Evolutionary conservation across 495 filamentous ascomycete species (phyloP), one percentile per base, ranked within the genome.

Genomic region (Podospora australis): DNA sequence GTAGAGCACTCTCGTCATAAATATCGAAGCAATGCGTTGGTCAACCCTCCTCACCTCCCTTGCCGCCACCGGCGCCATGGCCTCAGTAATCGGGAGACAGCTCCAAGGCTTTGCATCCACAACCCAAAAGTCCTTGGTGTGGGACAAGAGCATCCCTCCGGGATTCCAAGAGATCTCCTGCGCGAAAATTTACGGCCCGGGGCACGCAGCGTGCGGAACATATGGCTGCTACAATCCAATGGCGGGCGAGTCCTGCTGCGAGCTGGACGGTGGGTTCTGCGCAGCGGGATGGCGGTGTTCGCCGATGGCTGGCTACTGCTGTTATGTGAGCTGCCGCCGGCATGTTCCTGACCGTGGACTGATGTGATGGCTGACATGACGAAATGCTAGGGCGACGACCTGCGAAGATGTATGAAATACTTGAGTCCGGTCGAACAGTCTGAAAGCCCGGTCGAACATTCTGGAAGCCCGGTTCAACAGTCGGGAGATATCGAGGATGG

Each of bases 261-360:
- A 34, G n/a, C 38, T 52, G 14, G 69, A 73, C 25, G 56, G 54
- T 25, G 65, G 65, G 2, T 68, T 62, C 48, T 73, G 70, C 51
- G 58, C 55, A 3, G 38, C 34, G 17, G 68, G 68, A 2, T 60
- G 60, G 24, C 66, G 58, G 28, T 73, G 69, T 43, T 69, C 70
- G 13, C 67, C 70, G 1, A 62, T 68, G 1, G 66, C 64, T 6
- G 69, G 69, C 3, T 70, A 60, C 38, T 73, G 70, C 29, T 73
- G 70, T 44, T 41, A n/a, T n/a, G n/a, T n/a, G n/a, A n/a, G n/a
- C 59, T 4, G 61, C 69, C 21, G 67, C 71, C 59, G 20, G 63
- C 38, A 36, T 36, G 34, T 6, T 36, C 4, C 34, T 36, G 34
- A n/a, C 8, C 30, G 6, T 10, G 35, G 16, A 7, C 2, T 1